Base-by-base conservation (phyloP, 495 filamentous ascomycete species). In the Neurospora sp. region DNA sequence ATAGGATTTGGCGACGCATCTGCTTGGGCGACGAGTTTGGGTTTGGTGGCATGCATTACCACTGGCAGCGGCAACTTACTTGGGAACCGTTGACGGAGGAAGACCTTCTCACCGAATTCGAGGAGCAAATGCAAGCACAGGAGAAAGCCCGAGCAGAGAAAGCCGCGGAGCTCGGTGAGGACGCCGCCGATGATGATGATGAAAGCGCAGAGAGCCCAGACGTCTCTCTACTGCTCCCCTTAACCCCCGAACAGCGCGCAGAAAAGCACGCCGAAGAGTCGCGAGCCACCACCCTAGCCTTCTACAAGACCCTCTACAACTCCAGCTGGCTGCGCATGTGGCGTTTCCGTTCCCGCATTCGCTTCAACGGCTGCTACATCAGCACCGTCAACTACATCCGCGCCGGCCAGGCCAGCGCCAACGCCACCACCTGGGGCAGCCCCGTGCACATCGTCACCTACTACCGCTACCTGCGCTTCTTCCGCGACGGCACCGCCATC, bases 401-500 rank as follows among this genome's bases (percentile, higher is more conserved):
- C 2, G 83, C 93, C 2, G 96, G 96, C 70, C 90, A 77, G 82
- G 89, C 76, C 82, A 87, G 75, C 75, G 84, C 74, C 83, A 86
- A 82, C 83, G 87, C 79, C 81, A 80, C 79, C 71, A 90, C 76
- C 79, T 96, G 93, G 93, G 90, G 90, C 79, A 91, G 88, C 27
- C 96, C 96, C 14, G 92, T 98, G 23, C 94, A 95, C 78, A 97
- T 98, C 71, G 94, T 99, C 42, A 99, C 96, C 0, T 99, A 98
- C 83, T 98, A 96, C 84, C 93, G 96, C 44, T 99, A 98, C 80
- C 86, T 99, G 0, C 92, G 96, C 14, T 96, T 98, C 83, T 97
- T 96, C 84, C 92, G 93, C 27, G 92, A 98, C 82, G 96, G 96
- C 35, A 90, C 91, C 1, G 90, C 87, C 70, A 88, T 98, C 39